These are phyloP conservation scores for Albifimbria verrucaria DNA, from an alignment of 2,329 filamentous ascomycete genomes.

Conservation along the genomic window DNA sequence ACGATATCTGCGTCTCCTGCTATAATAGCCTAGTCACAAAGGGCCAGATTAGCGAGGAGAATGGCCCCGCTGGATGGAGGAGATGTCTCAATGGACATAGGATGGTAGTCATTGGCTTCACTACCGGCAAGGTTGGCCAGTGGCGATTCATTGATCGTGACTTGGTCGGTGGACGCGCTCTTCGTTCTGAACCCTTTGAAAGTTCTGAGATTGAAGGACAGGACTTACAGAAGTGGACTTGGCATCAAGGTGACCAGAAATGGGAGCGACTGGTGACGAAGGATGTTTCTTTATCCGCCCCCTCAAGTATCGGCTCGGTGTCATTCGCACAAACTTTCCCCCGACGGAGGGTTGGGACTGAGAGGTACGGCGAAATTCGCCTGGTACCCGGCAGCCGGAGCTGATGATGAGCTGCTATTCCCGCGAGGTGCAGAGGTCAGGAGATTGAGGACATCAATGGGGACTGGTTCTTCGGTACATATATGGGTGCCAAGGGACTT, in stretches of 20 bases:
- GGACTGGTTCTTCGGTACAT: constrained; percentile 86
- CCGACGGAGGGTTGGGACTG: constrained; percentile 70
- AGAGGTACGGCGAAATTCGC: constrained; percentile 66
- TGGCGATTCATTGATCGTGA: constrained; percentile 66
- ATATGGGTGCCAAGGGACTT: constrained; percentile 74
- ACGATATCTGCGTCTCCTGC: constrained; percentile 79
- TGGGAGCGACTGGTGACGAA: constrained; percentile 46
- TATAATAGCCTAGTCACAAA: constrained; percentile 65
- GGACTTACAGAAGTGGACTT: constrained; percentile 49
- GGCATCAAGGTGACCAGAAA: constrained; percentile 39
- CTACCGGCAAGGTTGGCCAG: constrained; percentile 64
- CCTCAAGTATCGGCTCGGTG: constrained; percentile 24
- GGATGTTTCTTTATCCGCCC: constrained; percentile 46
- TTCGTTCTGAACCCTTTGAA: constrained; percentile 57
- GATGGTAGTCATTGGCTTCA: constrained; percentile 78
- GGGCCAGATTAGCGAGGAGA: constrained; percentile 66
- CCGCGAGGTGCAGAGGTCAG: constrained; percentile 76
- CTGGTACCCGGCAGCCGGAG: constrained; percentile 67
- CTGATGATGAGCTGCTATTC: constrained; percentile 76
- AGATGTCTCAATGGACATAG: constrained; percentile 77
- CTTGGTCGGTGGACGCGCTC: constrained; percentile 70
- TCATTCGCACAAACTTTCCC: constrained; percentile 51
- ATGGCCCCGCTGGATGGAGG: constrained; percentile 79
- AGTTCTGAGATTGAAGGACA: constrained; percentile 25
- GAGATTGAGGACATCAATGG: constrained; percentile 87